Base-by-base conservation (phyloP, 2,329 filamentous ascomycete species). In the Chaetomium olivaceum region DNA sequence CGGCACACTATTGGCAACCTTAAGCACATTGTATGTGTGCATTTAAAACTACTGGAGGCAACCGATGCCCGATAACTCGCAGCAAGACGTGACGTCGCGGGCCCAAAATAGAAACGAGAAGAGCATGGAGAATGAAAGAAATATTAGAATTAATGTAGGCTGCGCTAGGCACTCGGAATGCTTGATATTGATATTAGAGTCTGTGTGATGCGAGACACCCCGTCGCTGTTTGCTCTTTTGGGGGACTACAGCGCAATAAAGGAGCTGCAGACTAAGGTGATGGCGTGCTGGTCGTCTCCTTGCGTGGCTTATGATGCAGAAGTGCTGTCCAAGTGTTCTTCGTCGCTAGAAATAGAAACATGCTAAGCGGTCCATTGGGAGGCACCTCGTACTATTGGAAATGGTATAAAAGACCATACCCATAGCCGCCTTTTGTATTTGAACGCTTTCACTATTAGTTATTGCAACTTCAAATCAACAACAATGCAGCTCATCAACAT, bases 291-390 rank as follows among this genome's bases (percentile, higher is more conserved):
- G 27, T 29, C 27, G 3, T 3, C 27, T 29, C 6, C 27, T 29
- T 29, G 27, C 3, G 27, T 29, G 27, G 6, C 27, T 6, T 29
- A 29, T 29, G 27, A 29, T 29, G 27, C 27, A 6, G 39, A 3
- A 25, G 6, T 11, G 14, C 16, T 25, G 50, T 19, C 23, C 43
- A 14, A 36, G 36, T n/a, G 14, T 27, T 46, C 33, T 59, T 55
- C 23, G 27, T 14, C 23, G 66, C 60, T 63, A 43, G 58, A 52
- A 68, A 68, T 68, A 68, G 66, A 59, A 68, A 61, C 63, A 48
- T 2, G 9, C 23, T 57, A 8, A 52, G 56, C 21, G 21, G 4
- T 12, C 11, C 11, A 36, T 36, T 3, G 11, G 11, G 2, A 14
- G 11, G 9, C 12, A 8, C 4, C 31, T 33, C 9, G 27, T 29